A percentile compares a stretch with the other conserved stretches of the same genome.
phyloP scores from a whole-genome alignment of 2,329 filamentous ascomycete species.

The Coniochaeta sp. region DNA sequence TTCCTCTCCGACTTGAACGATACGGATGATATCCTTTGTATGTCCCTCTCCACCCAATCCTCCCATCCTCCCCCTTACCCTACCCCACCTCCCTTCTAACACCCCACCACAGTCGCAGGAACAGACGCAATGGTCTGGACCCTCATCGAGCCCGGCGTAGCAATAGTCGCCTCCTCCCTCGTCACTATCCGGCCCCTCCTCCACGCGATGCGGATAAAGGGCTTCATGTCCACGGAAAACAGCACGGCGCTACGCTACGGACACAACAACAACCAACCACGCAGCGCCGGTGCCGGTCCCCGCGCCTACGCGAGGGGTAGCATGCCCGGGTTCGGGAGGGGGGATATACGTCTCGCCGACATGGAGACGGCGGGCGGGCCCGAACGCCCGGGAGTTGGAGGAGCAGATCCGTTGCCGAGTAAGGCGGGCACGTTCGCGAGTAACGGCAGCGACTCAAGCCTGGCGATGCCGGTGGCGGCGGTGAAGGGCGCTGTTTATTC shows the following conservation, averaged over 20 bases:
- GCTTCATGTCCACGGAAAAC: constrained; percentile 32
- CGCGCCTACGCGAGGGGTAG: neutral
- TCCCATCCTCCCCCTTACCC: neutral
- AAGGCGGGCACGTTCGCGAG: no score
- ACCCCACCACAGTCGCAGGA: constrained; percentile 29
- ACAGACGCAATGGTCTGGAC: constrained; percentile 51
- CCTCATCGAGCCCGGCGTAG: constrained; percentile 48
- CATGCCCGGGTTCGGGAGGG: neutral
- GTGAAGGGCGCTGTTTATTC: neutral
- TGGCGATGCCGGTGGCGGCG: neutral
- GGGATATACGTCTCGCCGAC: neutral
- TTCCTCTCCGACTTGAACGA: constrained; percentile 39
- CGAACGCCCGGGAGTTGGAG: neutral
- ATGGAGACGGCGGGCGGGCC: no score
- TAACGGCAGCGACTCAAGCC: no score
- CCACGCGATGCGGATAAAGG: constrained; percentile 36
- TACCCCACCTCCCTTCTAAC: neutral
- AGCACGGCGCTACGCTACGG: neutral
- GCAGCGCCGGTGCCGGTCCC: no score
- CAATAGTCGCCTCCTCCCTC: constrained; percentile 46
- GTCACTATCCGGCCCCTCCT: constrained; percentile 49
- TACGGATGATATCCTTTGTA: constrained; percentile 41
- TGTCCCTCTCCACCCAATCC: constrained; percentile 12
- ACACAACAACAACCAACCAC: neutral
- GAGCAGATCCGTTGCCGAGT: no score